These are phyloP conservation scores for Ramichloridium luteum DNA, from an alignment of 2,329 filamentous ascomycete genomes.

Conservation along the genomic window DNA sequence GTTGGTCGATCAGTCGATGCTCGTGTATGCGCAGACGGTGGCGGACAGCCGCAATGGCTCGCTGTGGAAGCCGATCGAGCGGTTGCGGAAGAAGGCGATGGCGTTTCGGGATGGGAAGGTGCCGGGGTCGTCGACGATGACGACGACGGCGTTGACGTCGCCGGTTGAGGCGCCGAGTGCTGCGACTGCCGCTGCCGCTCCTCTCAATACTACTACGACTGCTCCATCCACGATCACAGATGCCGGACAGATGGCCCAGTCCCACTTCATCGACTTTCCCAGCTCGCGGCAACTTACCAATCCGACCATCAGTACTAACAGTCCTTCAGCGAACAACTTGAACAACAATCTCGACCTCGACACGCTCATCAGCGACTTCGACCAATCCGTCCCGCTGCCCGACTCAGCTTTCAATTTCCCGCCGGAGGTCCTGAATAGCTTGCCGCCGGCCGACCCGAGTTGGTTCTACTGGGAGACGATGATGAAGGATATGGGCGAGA, in stretches of 20 bases:
- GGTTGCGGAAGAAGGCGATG: conserved; percentile 38
- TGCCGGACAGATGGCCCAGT: neutral
- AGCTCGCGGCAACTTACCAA: neutral
- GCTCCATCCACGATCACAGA: neutral
- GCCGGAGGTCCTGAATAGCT: conserved; percentile 12
- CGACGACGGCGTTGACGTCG: neutral
- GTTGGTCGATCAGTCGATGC: conserved; percentile 36
- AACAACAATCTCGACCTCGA: too few relatives aligned
- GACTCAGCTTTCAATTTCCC: conserved; percentile 11
- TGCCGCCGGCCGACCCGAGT: conserved; percentile 11
- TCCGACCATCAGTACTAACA: neutral
- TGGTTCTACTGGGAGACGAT: conserved; percentile 27
- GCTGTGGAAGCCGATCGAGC: conserved; percentile 44
- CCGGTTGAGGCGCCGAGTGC: neutral
- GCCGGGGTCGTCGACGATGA: conserved; percentile 1
- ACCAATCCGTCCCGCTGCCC: conserved; percentile 1
- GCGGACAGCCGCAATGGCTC: conserved; percentile 40
- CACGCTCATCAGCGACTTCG: neutral
- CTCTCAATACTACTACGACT: conserved; percentile 1
- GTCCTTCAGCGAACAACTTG: neutral
- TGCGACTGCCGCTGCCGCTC: neutral
- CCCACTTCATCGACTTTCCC: neutral
- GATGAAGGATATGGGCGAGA: conserved; percentile 26
- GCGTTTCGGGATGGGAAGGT: conserved; percentile 16
- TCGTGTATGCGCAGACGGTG: conserved; percentile 33